Evolutionary conservation across 2,329 filamentous ascomycete species (phyloP).

Genomic region (Fusarium dlaminii): DNA sequence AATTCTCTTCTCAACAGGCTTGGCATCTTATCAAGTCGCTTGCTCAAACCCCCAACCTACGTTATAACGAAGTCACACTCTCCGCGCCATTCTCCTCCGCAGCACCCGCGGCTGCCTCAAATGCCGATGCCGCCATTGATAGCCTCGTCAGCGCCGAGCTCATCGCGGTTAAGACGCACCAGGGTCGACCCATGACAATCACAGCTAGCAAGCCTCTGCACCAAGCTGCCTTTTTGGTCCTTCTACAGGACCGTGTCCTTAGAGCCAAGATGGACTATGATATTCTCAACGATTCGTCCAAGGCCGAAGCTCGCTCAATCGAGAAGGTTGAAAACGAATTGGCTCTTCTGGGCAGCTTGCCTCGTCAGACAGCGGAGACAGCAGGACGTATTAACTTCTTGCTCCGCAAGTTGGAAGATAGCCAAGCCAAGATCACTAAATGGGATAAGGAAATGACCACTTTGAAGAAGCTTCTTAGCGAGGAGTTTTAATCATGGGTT

Average conservation of each 20-base stretch:
- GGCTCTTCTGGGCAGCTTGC: slow-evolving; percentile 72
- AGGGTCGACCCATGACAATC: slow-evolving; percentile 81
- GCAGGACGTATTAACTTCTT: slow-evolving; percentile 75
- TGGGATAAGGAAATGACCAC: slow-evolving; percentile 77
- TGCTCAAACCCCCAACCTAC: slow-evolving; percentile 71
- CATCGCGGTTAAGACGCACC: slow-evolving; percentile 76
- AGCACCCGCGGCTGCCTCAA: slow-evolving; percentile 50
- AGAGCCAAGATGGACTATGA: slow-evolving; percentile 77
- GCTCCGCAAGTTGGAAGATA: slow-evolving; percentile 74
- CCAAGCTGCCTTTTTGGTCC: slow-evolving; percentile 78
- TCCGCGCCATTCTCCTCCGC: slow-evolving; percentile 74
- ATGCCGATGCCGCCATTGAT: slow-evolving; percentile 80
- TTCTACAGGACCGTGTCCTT: slow-evolving; percentile 78
- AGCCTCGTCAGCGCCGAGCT: slow-evolving; percentile 86
- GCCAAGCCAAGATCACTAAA: slow-evolving; percentile 77
- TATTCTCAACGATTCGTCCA: slow-evolving; percentile 73
- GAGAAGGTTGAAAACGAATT: slow-evolving; percentile 84
- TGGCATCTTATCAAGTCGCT: slow-evolving; percentile 89
- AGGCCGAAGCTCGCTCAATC: slow-evolving; percentile 77
- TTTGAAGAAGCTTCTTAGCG: slow-evolving; percentile 72
- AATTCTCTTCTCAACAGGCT: slow-evolving; percentile 86
- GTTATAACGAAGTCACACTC: slow-evolving; percentile 88
- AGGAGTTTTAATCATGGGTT: slow-evolving; percentile 53
- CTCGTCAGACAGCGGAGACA: slow-evolving; percentile 75
- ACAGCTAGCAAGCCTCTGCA: slow-evolving; percentile 87